phyloP scores from a whole-genome alignment of 306 rosid genomes.

The Vachellia pachyceras region DNA sequence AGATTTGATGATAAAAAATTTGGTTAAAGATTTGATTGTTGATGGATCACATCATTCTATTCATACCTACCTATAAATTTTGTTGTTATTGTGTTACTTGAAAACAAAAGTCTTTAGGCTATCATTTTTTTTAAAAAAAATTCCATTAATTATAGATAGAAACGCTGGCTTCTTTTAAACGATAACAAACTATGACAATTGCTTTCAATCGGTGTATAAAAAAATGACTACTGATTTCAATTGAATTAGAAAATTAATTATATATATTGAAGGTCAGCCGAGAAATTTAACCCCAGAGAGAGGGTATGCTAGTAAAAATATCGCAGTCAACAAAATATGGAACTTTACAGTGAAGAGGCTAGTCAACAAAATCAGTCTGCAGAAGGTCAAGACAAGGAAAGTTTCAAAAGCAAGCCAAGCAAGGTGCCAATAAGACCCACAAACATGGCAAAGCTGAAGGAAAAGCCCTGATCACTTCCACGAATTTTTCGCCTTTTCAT shows the following conservation, averaged over 20 bases:
- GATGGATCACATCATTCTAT: too few species aligned
- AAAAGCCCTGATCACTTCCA: slow-evolving; percentile 75
- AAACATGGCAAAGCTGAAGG: slow-evolving; percentile 67
- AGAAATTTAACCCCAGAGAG: background rate
- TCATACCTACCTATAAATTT: too few species aligned
- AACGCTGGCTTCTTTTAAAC: background rate
- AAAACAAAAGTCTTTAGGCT: too few species aligned
- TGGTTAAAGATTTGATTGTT: too few species aligned
- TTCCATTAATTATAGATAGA: background rate
- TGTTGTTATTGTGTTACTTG: too few species aligned
- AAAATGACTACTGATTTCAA: too few species aligned
- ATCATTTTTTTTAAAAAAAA: too few species aligned
- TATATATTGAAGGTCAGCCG: background rate
- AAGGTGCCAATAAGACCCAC: slow-evolving; percentile 82
- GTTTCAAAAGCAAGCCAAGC: slow-evolving; percentile 84
- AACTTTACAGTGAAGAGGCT: slow-evolving; percentile 40
- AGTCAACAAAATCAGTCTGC: slow-evolving; percentile 48
- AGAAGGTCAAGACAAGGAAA: slow-evolving; percentile 69
- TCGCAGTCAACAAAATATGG: slow-evolving; percentile 40
- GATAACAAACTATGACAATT: background rate
- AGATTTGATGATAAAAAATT: too few species aligned
- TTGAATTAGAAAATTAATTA: background rate
- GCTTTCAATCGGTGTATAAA: too few species aligned
- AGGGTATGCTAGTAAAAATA: slow-evolving; percentile 28
- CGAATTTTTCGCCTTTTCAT: slow-evolving; percentile 66